Base-by-base conservation (phyloP, 2,329 filamentous ascomycete species). In the Pseudopithomyces chartarum region DNA sequence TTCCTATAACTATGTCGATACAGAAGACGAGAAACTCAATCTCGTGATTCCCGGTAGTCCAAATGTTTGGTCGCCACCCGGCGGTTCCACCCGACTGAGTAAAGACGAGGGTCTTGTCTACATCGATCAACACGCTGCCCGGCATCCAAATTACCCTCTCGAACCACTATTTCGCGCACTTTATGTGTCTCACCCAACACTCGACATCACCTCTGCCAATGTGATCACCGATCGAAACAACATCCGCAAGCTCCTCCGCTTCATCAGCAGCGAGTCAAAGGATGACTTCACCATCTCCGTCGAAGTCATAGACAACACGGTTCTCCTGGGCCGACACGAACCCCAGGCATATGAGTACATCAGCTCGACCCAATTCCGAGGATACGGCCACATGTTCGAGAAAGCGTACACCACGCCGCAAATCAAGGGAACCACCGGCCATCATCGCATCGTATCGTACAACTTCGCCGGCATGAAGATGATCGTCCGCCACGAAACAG, bases 221-320 rank as follows among this genome's bases (percentile, higher is more conserved):
- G 49, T 83, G 8, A 67, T 83, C 17, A 79, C 74, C 2, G 80
- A 82, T 58, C 66, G 78, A 33, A 81, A 80, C 65, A 81, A 79
- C 52, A 74, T 83, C 46, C 77, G 80, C 32, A 82, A 82, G 64
- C 76, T 82, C n/a, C 69, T 82, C 2, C 71, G 71, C 3, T 82
- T 82, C 56, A 56, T 81, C 49, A 48, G 49, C 46, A 26, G 34
- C 32, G 2, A 29, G n/a, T 39, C 38, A 33, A 59, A 67, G 13
- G 67, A 78, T 12, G 11, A 65, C 6, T 82, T 82, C 58, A 70
- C 66, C n/a, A 79, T 83, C 43, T 57, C 70, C 1, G 67, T 79
- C 26, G 80, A 82, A 56, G 71, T 59, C 29, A 38, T 48, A 23
- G 58, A 68, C 13, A 65, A 70, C 12, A 81, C 79, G 20, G 52